Evolutionary conservation across 805 yeast species (phyloP).

Genomic region (Metschnikowia bowlesiae): DNA sequence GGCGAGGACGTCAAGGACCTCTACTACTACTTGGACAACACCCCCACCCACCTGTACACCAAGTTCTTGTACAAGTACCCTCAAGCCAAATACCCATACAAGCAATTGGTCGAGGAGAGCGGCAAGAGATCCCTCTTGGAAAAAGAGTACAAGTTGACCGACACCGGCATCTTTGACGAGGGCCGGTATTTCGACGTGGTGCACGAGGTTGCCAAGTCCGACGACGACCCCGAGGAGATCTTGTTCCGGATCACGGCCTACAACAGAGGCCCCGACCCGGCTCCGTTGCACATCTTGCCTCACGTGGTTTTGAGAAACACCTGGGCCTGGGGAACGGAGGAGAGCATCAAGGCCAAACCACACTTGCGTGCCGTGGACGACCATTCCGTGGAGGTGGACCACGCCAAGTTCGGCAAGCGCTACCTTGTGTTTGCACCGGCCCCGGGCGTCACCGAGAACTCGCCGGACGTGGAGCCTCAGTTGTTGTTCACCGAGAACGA

Average conservation of each 20-base stretch:
- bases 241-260: constrained; percentile 83
- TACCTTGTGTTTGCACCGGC: constrained; percentile 72
- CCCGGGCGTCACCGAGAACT: constrained; percentile 60
- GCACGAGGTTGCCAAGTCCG: constrained; percentile 85
- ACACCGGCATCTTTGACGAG: constrained; percentile 70
- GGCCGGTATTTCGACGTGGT: constrained; percentile 81
- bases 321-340: constrained; percentile 84
- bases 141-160: constrained; percentile 76
- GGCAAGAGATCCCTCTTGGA: constrained; percentile 62
- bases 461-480: constrained; percentile 68
- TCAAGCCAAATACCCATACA: constrained; percentile 78
- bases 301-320: constrained; percentile 82
- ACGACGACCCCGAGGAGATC: constrained; percentile 73
- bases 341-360: constrained; percentile 46
- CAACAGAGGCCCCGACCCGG: constrained; percentile 75
- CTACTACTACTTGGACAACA: constrained; percentile 82
- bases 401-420: constrained; percentile 64
- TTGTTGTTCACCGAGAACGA: constrained; percentile 86
- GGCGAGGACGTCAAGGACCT: constrained; percentile 92
- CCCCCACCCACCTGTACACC: constrained; percentile 91
- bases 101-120: constrained; percentile 65
- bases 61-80: constrained; percentile 91
- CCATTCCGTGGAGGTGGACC: constrained; percentile 55
- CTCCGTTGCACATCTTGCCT: constrained; percentile 85
- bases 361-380: constrained; percentile 37